Evolutionary conservation across 1,284 basidiomycete species (phyloP), one percentile per base, ranked within the genome.

Genomic region (Cryptococcus floricola): DNA sequence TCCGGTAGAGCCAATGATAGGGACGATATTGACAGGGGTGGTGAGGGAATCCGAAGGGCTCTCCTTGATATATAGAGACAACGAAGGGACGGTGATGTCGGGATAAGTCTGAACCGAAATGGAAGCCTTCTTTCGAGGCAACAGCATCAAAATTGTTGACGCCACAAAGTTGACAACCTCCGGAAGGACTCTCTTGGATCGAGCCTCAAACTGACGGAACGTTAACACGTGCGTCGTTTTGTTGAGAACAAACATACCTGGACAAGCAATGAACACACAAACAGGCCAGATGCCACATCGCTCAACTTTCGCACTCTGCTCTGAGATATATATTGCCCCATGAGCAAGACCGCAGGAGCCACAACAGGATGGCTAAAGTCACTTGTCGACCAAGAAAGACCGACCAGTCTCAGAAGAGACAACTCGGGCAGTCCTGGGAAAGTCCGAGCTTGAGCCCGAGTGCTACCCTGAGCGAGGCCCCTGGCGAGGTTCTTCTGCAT

Each of bases 401-500:
- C 91, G 51, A 90, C 83, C 39, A 93, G 75, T 34, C 93, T 85
- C 25, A 98, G 80, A 8, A 99, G 79, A 0, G 84, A 81, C 38
- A 98, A 80, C 73, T 98, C 96, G 4, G 91, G 79, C 1, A 86
- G 73, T 4, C 87, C 86, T 1, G 96, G 96, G 86, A 91, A 96
- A 0, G 92, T 98, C 75, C 85, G 88, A 1, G 90, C 81, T 4
- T 84, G 80, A 0, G 76, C 75, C 23, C 83, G 79, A 13, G 84
- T 79, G 0, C 90, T 79, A 1, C 89, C 91, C n/a, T 81, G 82
- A 3, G 86, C 82, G 7, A 99, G 80, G 5, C 93, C 94, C 5
- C 86, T 85, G 54, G 85, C 85, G 49, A 98, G 84, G 73, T 98
- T 98, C 78, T 93, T 93, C 75, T 98, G 87, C 91, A 98, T 96